phyloP scores from a whole-genome alignment of 2,329 filamentous ascomycete species.

The Neonectria ditissima region DNA sequence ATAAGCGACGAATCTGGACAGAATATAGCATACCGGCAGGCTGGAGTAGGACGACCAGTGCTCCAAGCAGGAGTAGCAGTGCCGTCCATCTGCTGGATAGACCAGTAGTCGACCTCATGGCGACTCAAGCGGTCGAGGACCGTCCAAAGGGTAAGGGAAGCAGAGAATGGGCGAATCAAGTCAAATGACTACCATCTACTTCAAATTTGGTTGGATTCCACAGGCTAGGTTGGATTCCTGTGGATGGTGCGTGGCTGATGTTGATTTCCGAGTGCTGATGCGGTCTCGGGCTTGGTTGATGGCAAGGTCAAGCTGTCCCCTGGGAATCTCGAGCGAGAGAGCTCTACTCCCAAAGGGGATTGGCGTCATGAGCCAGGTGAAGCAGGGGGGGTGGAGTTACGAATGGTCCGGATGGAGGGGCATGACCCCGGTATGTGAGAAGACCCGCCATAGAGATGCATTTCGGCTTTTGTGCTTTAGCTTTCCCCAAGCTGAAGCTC shows the following conservation, averaged over 20 bases:
- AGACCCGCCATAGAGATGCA: constrained; percentile 35
- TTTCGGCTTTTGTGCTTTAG: constrained; percentile 28
- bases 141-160: constrained; percentile 28
- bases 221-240: constrained; percentile 19
- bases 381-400: constrained; percentile 37
- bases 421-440: constrained; percentile 39
- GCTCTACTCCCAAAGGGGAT: constrained; percentile 41
- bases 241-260: constrained; percentile 22
- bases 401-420: constrained; percentile 35
- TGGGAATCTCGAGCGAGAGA: constrained; percentile 29
- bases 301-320: constrained; percentile 48
- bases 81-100: constrained; percentile 74
- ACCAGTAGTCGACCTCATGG: constrained; percentile 64
- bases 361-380: constrained; percentile 31
- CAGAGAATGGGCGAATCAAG: constrained; percentile 5
- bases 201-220: constrained; percentile 18
- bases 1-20: neutral
- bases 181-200: constrained; percentile 16
- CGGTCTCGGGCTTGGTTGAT: constrained; percentile 41
- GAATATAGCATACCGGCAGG: constrained; percentile 69
- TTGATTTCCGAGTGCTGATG: constrained; percentile 27
- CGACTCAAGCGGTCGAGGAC: constrained; percentile 38
- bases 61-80: constrained; percentile 69
- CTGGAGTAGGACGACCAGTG: constrained; percentile 70
- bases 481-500: constrained; percentile 7